Base-by-base conservation (phyloP, 257 asterid genomes). In the Jacaranda mimosifolia region DNA sequence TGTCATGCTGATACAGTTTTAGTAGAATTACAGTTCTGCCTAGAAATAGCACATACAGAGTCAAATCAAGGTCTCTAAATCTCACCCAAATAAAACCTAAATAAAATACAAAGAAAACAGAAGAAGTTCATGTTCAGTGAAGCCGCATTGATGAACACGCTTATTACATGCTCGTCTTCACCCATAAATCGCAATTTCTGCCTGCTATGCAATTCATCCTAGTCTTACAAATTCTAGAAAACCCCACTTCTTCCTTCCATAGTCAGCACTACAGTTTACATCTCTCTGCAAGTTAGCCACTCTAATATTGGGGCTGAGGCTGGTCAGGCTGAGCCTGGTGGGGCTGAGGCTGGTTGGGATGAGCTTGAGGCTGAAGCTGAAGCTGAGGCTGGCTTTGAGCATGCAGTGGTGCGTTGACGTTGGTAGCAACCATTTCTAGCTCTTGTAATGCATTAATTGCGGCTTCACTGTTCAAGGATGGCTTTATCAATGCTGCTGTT, bases 381-480 rank as follows among this genome's bases (percentile, higher is more conserved):
- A 72, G 69, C 57, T 51, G 68, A 4, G 21, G 76, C 26, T 13
- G 58, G 72, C 18, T 39, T 58, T 72, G 86, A 48, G 45, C 77
- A 21, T 43, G 70, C 1, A 79, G n/a, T 3, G 83, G 72, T 17
- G 68, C 46, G 21, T n/a, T 48, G 9, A 64, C 58, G 3, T 59
- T 84, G 72, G 40, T 56, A 10, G 90, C 92, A 12, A 81, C 76
- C 77, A 78, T 73, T 81, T 94, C 98, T 19, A 92, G 90, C 81
- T 92, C 94, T 56, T 84, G 85, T 72, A 91, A 32, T 12, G 93
- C 94, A 49, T 42, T 81, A 8, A 86, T 42, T 21, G 93, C 83
- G 55, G 79, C 83, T 63, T 84, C 87, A 21, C 14, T 68, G 73
- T 69, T 82, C 67, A 92, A n/a, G 58, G 43, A 80, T n/a, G 98